phyloP scores from a whole-genome alignment of 2,329 filamentous ascomycete genomes.

The Curvularia spicifera region DNA sequence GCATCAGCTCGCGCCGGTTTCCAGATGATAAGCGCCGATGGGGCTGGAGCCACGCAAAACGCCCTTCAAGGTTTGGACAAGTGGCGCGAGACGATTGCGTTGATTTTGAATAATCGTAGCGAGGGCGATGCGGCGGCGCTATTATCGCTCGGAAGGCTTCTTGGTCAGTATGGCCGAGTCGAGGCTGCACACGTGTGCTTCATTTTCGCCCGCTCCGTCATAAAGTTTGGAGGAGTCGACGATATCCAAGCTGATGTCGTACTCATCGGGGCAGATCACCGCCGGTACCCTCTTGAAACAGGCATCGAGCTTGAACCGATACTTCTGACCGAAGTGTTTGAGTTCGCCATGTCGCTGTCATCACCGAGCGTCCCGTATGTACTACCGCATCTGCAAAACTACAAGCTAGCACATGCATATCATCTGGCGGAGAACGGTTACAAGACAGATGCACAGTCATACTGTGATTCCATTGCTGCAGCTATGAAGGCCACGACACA shows the following conservation, averaged over 20 bases:
- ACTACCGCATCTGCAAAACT: slow-evolving; percentile 83
- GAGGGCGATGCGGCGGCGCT: slow-evolving; percentile 78
- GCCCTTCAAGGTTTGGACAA: slow-evolving; percentile 85
- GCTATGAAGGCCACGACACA: slow-evolving; percentile 82
- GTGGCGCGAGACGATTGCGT: slow-evolving; percentile 87
- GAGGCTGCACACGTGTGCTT: slow-evolving; percentile 96
- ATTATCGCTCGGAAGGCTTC: slow-evolving; percentile 77
- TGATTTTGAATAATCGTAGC: slow-evolving; percentile 89
- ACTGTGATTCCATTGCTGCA: slow-evolving; percentile 82
- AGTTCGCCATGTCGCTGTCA: slow-evolving; percentile 81
- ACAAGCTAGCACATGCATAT: slow-evolving; percentile 89
- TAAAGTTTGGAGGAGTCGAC: slow-evolving; percentile 81
- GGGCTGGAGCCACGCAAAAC: slow-evolving; percentile 69
- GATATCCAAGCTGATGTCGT: slow-evolving; percentile 80
- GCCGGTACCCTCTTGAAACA: slow-evolving; percentile 71
- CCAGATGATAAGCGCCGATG: slow-evolving; percentile 78
- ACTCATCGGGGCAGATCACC: slow-evolving; percentile 84
- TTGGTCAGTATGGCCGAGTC: slow-evolving; percentile 83
- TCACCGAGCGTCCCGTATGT: slow-evolving; percentile 59
- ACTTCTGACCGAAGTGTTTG: slow-evolving; percentile 94
- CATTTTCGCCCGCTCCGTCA: slow-evolving; percentile 76
- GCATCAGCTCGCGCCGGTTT: slow-evolving; percentile 90
- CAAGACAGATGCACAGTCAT: slow-evolving; percentile 82
- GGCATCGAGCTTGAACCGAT: slow-evolving; percentile 83
- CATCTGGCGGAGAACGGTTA: slow-evolving; percentile 83